Conservation (phyloP, 2,329 filamentous ascomycete genomes). For the Colletotrichum horii region DNA sequence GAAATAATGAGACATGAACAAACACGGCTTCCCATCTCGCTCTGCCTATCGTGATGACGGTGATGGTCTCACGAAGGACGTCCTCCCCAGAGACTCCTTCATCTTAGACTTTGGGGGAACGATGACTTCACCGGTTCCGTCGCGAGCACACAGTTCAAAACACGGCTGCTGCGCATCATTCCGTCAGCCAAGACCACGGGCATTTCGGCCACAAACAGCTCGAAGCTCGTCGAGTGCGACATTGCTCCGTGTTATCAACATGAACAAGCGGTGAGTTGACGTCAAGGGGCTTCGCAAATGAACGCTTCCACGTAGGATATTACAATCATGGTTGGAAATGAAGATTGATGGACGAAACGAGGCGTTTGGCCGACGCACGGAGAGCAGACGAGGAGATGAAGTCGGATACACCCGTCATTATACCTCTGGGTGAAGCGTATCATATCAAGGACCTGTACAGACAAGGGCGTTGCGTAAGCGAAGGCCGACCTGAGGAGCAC, state of each 20-base stretch:
- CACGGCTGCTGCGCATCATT: background rate
- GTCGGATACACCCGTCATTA: background rate
- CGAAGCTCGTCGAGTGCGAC: background rate
- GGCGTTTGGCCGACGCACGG: background rate
- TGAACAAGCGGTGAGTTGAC: background rate
- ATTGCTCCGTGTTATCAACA: background rate
- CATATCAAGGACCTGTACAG: background rate
- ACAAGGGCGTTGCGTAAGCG: background rate
- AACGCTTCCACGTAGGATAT: background rate
- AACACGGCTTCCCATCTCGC: background rate
- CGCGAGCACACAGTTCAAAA: background rate
- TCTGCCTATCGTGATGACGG: background rate
- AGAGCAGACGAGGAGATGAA: background rate
- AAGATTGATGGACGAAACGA: background rate
- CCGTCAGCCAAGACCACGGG: background rate
- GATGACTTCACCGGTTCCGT: background rate
- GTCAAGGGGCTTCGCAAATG: background rate
- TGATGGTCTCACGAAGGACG: background rate
- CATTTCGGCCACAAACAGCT: background rate
- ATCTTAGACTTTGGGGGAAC: background rate
- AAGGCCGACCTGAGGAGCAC: background rate
- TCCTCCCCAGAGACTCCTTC: background rate
- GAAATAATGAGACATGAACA: conserved; percentile 19
- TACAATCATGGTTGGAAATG: background rate
- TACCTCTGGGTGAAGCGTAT: background rate